Conservation (phyloP, 2,329 filamentous ascomycete species). For the Incumbomyces delicatus region DNA sequence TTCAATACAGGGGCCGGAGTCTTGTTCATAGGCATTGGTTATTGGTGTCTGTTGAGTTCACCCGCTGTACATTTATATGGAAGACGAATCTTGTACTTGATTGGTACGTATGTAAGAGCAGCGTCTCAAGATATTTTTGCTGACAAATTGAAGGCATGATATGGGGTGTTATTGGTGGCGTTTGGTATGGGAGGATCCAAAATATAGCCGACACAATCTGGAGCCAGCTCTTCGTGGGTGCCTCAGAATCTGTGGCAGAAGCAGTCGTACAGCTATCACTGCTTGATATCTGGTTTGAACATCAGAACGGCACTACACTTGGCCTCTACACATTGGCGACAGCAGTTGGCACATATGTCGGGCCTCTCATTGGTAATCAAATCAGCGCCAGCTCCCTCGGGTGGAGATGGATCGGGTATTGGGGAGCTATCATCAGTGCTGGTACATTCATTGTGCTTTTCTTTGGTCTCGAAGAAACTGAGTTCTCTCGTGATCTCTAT, state of each 20-base stretch:
- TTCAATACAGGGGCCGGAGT: constrained; percentile 51
- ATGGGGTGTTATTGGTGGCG: constrained; percentile 40
- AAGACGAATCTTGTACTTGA: constrained; percentile 44
- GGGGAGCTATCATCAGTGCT: constrained; percentile 42
- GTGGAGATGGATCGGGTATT: constrained; percentile 48
- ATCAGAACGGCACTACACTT: constrained; percentile 45
- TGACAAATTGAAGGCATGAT: constrained; percentile 24
- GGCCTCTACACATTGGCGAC: constrained; percentile 48
- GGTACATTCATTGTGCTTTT: constrained; percentile 39
- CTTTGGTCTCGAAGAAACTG: constrained; percentile 46
- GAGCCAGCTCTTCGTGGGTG: constrained; percentile 49
- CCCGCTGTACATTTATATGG: constrained; percentile 47
- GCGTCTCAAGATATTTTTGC: background rate
- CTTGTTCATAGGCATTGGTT: constrained; percentile 47
- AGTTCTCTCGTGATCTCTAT: constrained; percentile 14
- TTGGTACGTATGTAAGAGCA: constrained; percentile 26
- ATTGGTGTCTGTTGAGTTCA: constrained; percentile 45
- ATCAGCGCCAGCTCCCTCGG: constrained; percentile 38
- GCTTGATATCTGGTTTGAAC: constrained; percentile 49
- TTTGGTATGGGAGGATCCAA: constrained; percentile 44
- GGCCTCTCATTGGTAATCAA: constrained; percentile 44
- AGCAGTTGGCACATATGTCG: constrained; percentile 47
- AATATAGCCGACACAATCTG: constrained; percentile 41
- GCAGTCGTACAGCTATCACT: constrained; percentile 49
- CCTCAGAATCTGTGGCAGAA: constrained; percentile 48